These are phyloP conservation scores for Aspergillus leporis DNA, from an alignment of 495 filamentous ascomycete species.

Conservation along the genomic window DNA sequence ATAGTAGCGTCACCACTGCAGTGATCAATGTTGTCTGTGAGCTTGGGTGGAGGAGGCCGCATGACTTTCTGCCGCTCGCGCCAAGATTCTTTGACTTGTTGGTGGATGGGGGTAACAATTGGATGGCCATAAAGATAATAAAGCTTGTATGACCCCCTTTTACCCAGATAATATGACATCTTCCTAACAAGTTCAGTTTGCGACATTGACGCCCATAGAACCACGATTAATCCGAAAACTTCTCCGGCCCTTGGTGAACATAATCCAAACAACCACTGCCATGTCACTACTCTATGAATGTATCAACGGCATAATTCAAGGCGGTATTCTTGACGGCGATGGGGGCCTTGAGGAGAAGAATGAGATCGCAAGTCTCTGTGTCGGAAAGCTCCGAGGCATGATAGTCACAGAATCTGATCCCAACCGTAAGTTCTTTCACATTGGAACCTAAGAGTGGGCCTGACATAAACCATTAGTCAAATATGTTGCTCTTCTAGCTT, in stretches of 20 bases:
- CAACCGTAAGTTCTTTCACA: constrained; percentile 62
- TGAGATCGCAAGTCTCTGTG: constrained; percentile 91
- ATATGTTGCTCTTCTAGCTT: constrained; percentile 94
- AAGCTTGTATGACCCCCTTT: constrained; percentile 67
- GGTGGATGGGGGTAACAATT: constrained; percentile 93
- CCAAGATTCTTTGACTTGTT: constrained; percentile 89
- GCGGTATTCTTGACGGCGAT: constrained; percentile 81
- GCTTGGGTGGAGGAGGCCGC: constrained; percentile 87
- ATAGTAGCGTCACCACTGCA: constrained; percentile 90
- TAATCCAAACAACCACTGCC: constrained; percentile 90
- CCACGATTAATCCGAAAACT: constrained; percentile 89
- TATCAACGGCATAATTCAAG: constrained; percentile 97
- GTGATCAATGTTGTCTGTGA: constrained; percentile 97
- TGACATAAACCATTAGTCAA: constrained; percentile 60
- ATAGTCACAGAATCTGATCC: constrained; percentile 88
- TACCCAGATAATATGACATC: background rate
- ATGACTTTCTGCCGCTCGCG: constrained; percentile 90
- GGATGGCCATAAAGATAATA: constrained; percentile 99
- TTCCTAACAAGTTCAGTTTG: constrained; percentile 64
- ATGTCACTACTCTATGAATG: constrained; percentile 98
- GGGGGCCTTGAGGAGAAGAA: constrained; percentile 78
- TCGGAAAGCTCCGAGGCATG: constrained; percentile 91
- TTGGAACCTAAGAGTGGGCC: background rate
- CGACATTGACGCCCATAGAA: constrained; percentile 89
- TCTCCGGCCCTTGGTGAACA: constrained; percentile 87